Percentiles rank a stretch among this genome's conserved stretches.
Evolutionary conservation across 2,329 filamentous ascomycete genomes (phyloP).

Genomic region (Xylaria hypoxylon): DNA sequence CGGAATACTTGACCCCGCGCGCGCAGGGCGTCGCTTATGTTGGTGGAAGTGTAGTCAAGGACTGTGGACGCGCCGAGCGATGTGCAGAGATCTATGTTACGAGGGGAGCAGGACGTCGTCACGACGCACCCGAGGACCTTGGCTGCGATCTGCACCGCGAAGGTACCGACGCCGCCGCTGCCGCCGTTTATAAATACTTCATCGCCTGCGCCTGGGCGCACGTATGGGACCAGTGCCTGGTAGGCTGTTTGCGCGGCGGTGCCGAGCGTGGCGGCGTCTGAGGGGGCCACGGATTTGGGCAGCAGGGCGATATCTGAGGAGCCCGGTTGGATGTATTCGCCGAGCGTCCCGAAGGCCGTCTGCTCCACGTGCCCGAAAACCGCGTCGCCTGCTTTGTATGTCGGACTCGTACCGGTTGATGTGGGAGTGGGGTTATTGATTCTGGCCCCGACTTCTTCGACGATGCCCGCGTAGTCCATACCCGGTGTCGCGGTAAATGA

Average conservation of each 20-base stretch:
- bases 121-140: constrained; percentile 71
- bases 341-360: constrained; percentile 56
- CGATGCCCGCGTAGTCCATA: constrained; percentile 62
- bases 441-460: constrained; percentile 48
- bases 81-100: constrained; percentile 68
- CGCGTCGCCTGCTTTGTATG: constrained; percentile 54
- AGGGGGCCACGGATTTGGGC: constrained; percentile 57
- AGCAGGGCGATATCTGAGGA: constrained; percentile 52
- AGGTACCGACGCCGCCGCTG: constrained; percentile 70
- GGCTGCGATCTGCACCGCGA: constrained; percentile 72
- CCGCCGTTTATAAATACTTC: constrained; percentile 74
- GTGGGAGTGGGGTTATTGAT: constrained; percentile 32
- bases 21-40: constrained; percentile 61
- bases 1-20: constrained; percentile 62
- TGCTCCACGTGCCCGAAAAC: constrained; percentile 58
- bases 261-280: constrained; percentile 57
- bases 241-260: constrained; percentile 62
- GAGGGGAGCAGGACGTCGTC: constrained; percentile 67
- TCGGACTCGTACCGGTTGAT: neutral
- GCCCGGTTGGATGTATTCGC: constrained; percentile 53
- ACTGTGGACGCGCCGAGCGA: constrained; percentile 72
- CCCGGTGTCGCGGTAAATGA: constrained; percentile 59
- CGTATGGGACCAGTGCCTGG: constrained; percentile 60
- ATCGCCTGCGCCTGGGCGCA: constrained; percentile 59
- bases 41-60: constrained; percentile 66